Base-by-base conservation (phyloP, 768 basidiomycete genomes). In the Boletus pseudopeckii region DNA sequence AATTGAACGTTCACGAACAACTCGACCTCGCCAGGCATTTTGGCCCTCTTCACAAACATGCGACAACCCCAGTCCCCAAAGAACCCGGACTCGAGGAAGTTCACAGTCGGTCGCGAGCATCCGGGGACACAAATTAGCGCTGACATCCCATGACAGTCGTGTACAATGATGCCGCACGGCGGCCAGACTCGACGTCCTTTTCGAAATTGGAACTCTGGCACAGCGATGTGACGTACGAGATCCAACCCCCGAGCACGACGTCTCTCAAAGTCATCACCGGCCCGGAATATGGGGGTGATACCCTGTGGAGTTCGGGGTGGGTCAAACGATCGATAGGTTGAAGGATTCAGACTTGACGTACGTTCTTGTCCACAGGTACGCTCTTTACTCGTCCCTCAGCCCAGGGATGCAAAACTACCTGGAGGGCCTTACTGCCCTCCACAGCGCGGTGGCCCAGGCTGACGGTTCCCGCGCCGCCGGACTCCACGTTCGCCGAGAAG, bases 371-470 rank as follows among this genome's bases (percentile, higher is more conserved):
- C 22, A 15, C 51, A 90, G 88, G 36, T 90, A 90, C 63, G 85
- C 88, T 4, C 75, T 92, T n/a, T 92, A 91, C 73, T 91, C 90
- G 3, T 86, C 85, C 40, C 74, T 91, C 54, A 92, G 90, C 63
- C 78, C 82, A 1, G 81, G 80, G 13, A 77, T 90, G 70, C 88
- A 91, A 64, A 79, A 74, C 42, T 92, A 91, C 69, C 77, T 92
- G 49, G 89, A 91, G 61, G 82, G 84, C 24, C 74, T 90, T 34
- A 75, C 72, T 30, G 89, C 88, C 9, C 77, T 92, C 3, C 89
- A 92, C 71, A 88, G 87, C 50, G 89, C 80, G 3, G 84, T 84
- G 38, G 84, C 83, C 10, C 90, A 92, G 64, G 89, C 89, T 0
- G 83, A 90, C 10, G 88, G 88, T 41, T 76, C 88, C 34, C 78